Evolutionary conservation across 495 filamentous ascomycete genomes (phyloP), one percentile per base, ranked within the genome.

Genomic region (Clavariopsis aquatica): DNA sequence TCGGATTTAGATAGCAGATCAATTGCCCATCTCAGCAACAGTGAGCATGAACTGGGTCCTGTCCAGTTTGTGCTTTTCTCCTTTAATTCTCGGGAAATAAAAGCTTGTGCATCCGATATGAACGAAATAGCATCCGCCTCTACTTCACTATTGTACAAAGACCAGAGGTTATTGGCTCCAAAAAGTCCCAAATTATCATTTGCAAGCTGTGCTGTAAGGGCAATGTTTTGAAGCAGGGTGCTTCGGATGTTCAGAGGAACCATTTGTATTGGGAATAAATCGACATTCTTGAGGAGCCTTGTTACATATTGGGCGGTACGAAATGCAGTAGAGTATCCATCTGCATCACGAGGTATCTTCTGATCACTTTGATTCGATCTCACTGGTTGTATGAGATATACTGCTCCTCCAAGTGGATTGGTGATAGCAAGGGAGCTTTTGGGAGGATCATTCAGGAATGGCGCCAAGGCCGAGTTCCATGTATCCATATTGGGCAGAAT

Each of bases 221-320:
- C 75, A 10, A 89, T 57, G 63, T 81, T 77, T 38, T 74, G 54
- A 75, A 58, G 83, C 10, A 76, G 55, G 17, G 57, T 59, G 9
- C 46, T 43, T 49, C 56, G 65, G 20, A 23, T 20, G 6, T 65
- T 57, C 23, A 28, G 24, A 19, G 64, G 51, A 5, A 68, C 12
- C 51, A 27, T 23, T 53, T 66, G 20, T 57, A 57, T 20, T 52
- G 52, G 0, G 71, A 59, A 36, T 15, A 58, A 3, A 60, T 72
- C 69, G 1, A 61, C 68, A 6, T 62, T 68, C 0, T 69, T 73
- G 15, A 93, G 62, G 13, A 92, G 69, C 52, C 78, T 81, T 15
- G 80, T 76, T 0, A 83, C 82, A 74, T 89, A 96, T 46, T 84
- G 74, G 19, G 87, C 83, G 77, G 95, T 86, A 52, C 94, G 81